Evolutionary conservation across 2,329 filamentous ascomycete genomes (phyloP), one percentile per base, ranked within the genome.

Genomic region (Sporothrix variecibatus): DNA sequence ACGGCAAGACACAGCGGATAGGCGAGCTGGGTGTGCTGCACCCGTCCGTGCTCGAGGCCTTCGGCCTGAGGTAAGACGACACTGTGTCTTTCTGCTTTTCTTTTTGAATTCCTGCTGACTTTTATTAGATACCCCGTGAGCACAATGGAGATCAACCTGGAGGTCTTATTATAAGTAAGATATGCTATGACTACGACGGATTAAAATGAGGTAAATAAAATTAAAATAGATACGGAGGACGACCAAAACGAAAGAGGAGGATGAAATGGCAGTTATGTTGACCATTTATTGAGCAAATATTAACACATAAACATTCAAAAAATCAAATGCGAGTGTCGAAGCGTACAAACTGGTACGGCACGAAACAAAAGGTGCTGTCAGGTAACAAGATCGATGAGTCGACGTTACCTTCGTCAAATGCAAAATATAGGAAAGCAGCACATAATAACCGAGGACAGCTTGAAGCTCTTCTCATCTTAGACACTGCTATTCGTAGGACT

Each of bases 1-100:
- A 84, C 49, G 94, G 93, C 75, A 93, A 94, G 86, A 88, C 92
- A 77, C 85, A 88, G 75, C 88, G 91, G 71, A 93, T 99, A 79
- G 96, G 96, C 79, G 91, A 93, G 82, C 96, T 99, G 81, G 96
- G 96, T 79, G 95, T 99, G 78, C 84, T 99, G 81, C 95, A 99
- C 83, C 97, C 96, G 60, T 92, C 90, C 6, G 96, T 98, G 77
- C 86, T 98, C 80, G 94, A 97, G 82, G 96, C 97, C 80, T 98
- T 96, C 83, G 95, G 97, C 79, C 87, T 98, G 80, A 94, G 90
- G 88, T 94, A 83, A 80, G 87, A 82, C 65, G 7, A 38, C n/a
- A 20, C 38, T 17, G 34, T 7, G 23, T 70, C 51, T 23, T 53
- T 15, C 74, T 67, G 9, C 9, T 53, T 46, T 8, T 51, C 31